A percentile compares a stretch with the other conserved stretches of the same genome.
phyloP scores from a whole-genome alignment of 169 alveolate genomes.

The Plasmodium adleri region DNA sequence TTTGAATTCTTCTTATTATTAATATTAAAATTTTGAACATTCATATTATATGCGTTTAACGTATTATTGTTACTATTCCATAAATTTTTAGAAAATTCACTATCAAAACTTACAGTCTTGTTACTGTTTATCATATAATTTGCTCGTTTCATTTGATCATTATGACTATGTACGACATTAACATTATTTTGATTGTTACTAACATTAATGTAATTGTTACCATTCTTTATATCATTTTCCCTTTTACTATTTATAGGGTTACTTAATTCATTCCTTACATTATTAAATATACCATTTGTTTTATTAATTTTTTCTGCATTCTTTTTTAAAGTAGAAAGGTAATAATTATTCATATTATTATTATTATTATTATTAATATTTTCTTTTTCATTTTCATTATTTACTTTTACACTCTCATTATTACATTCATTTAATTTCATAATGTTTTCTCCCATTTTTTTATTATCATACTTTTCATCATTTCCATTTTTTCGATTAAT shows the following conservation, averaged over 20 bases:
- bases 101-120: background rate
- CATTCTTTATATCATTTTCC: background rate
- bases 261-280: background rate
- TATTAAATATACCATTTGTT: background rate
- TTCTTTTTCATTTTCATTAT: background rate
- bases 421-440: background rate
- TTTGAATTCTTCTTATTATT: conserved; percentile 12
- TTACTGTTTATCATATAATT: background rate
- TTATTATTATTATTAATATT: background rate
- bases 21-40: background rate
- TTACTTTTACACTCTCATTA: background rate
- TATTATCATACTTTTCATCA: conserved; percentile 9
- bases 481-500: background rate
- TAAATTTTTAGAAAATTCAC: background rate
- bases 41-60: conserved; percentile 31
- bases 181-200: background rate
- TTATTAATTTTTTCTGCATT: background rate
- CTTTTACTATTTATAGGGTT: background rate
- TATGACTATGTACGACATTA: background rate
- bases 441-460: background rate
- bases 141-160: background rate
- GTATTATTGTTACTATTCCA: conserved; percentile 28
- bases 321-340: too few species aligned
- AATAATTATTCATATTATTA: too few species aligned
- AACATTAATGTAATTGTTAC: background rate